Conservation (phyloP, 2,329 filamentous ascomycete species). For the Xylaria arbuscula region DNA sequence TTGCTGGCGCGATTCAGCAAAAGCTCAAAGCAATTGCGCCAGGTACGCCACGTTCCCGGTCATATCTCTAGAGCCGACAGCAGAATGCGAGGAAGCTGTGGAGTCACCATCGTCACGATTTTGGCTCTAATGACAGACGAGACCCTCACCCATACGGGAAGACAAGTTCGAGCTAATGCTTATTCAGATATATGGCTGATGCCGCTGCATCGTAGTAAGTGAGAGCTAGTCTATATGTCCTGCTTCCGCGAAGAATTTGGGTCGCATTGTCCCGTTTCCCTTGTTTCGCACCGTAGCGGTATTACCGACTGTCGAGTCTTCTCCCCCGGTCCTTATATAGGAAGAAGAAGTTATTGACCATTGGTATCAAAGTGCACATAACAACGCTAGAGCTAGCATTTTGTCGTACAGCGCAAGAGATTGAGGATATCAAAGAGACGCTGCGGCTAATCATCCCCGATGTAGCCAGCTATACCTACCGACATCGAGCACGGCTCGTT, state of each 20-base stretch:
- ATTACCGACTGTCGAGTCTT: not conserved
- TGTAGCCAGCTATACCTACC: slow-evolving; percentile 74
- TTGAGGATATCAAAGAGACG: slow-evolving; percentile 68
- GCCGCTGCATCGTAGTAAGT: slow-evolving; percentile 69
- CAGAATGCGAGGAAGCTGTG: not conserved
- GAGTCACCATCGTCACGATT: not conserved
- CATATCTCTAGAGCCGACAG: not conserved
- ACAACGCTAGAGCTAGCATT: slow-evolving; percentile 88
- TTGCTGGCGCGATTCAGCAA: slow-evolving; percentile 76
- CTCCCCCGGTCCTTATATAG: not conserved
- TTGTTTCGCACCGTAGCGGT: not conserved
- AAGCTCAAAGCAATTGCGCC: slow-evolving; percentile 73
- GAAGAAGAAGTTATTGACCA: slow-evolving; percentile 11
- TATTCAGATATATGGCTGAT: slow-evolving; percentile 84
- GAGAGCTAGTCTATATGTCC: not conserved
- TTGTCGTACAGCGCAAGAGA: slow-evolving; percentile 76
- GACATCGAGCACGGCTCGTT: slow-evolving; percentile 78
- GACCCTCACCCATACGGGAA: not conserved
- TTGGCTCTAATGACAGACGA: not conserved
- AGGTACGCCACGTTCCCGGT: slow-evolving; percentile 62
- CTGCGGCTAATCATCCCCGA: slow-evolving; percentile 67
- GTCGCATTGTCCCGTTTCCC: not conserved
- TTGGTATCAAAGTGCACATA: slow-evolving; percentile 70
- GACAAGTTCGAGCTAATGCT: slow-evolving; percentile 21
- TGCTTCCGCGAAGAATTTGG: not conserved